Conservation (phyloP, 257 asterid species). For the Rhazya stricta region DNA sequence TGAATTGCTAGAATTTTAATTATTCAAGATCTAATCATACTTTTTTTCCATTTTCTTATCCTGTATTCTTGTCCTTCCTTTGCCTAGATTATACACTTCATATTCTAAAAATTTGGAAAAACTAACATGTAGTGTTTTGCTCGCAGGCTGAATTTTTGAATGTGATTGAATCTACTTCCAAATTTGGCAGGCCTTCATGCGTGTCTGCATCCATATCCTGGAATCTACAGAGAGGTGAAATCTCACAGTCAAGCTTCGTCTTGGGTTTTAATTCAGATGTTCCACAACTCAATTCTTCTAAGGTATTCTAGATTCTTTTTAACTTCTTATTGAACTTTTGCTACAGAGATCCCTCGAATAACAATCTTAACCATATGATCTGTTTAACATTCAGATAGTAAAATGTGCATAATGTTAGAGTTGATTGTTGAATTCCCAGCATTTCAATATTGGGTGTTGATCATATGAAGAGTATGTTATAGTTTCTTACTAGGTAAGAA, state of each 20-base stretch:
- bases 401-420: background rate
- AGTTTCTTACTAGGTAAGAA: background rate
- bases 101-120: background rate
- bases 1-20: background rate
- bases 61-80: background rate
- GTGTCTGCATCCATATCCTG: conserved; percentile 75
- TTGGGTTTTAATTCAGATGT: conserved; percentile 71
- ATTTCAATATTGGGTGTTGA: background rate
- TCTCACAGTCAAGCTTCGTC: conserved; percentile 63
- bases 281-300: conserved; percentile 69
- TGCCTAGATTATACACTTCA: background rate
- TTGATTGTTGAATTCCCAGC: background rate
- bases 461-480: background rate
- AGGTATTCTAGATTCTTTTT: conserved; percentile 39
- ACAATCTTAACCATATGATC: background rate
- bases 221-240: conserved; percentile 74
- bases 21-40: background rate
- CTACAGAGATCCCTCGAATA: background rate
- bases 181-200: conserved; percentile 61
- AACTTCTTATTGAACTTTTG: conserved; percentile 2
- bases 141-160: conserved; percentile 82
- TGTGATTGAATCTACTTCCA: conserved; percentile 66
- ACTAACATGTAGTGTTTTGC: background rate
- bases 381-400: background rate
- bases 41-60: background rate